phyloP scores from a whole-genome alignment of 495 filamentous ascomycete genomes.

The Trichocladium antarcticum region DNA sequence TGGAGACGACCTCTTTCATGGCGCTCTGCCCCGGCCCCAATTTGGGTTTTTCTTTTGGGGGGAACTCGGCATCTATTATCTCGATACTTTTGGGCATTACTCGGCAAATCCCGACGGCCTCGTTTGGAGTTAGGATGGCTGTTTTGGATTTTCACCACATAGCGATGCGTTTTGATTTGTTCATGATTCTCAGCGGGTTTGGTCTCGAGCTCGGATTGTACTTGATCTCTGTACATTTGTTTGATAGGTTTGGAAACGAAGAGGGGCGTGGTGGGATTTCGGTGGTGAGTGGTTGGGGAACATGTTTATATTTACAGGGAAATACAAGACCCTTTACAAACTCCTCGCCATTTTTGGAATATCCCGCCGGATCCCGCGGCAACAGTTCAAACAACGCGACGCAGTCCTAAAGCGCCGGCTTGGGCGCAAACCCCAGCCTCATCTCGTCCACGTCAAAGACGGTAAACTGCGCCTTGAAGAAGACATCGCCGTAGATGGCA shows the following conservation, averaged over 20 bases:
- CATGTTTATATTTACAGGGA: too few species aligned
- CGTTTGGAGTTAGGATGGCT: neutral
- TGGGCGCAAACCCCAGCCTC: conserved; percentile 53
- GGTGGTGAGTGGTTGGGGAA: too few species aligned
- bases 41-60: too few species aligned
- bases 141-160: neutral
- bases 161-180: neutral
- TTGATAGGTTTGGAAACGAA: too few species aligned
- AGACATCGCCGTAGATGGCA: conserved; percentile 72
- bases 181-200: neutral
- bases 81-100: neutral
- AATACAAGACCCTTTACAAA: too few species aligned
- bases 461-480: conserved; percentile 73
- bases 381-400: too few species aligned
- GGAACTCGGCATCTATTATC: neutral
- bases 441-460: conserved; percentile 52
- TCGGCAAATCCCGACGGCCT: neutral
- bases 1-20: too few species aligned
- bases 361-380: too few species aligned
- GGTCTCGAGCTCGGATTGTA: neutral
- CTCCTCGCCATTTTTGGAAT: too few species aligned
- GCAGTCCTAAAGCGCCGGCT: conserved; percentile 1
- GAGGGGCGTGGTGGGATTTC: too few species aligned
- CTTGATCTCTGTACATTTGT: neutral
- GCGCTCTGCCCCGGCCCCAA: too few species aligned